These are phyloP conservation scores for Candida bentonensis DNA, from an alignment of 805 yeast genomes.

Conservation along the genomic window DNA sequence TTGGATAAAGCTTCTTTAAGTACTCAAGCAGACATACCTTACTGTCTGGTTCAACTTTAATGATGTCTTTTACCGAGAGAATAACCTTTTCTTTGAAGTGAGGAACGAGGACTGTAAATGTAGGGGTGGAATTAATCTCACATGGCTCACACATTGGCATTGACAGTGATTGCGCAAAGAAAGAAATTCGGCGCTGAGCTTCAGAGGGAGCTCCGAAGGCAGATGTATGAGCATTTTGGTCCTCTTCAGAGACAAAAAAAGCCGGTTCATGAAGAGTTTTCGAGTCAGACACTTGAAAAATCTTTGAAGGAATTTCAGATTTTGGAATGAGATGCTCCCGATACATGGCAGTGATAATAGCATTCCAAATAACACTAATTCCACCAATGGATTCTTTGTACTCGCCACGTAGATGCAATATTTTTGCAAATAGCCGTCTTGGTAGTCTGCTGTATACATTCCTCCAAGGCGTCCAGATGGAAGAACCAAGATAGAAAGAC, in stretches of 20 bases:
- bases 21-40: constrained; percentile 68
- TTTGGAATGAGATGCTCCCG: constrained; percentile 64
- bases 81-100: constrained; percentile 77
- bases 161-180: constrained; percentile 80
- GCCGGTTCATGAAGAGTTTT: constrained; percentile 50
- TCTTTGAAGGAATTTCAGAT: constrained; percentile 21
- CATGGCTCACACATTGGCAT: constrained; percentile 71
- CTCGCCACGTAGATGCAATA: constrained; percentile 38
- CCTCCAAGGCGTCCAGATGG: constrained; percentile 84
- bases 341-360: constrained; percentile 70
- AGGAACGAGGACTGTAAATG: constrained; percentile 73
- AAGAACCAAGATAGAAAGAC: constrained; percentile 61
- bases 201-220: constrained; percentile 52
- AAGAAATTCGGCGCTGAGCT: constrained; percentile 71
- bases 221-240: constrained; percentile 45
- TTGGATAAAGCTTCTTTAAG: constrained; percentile 52
- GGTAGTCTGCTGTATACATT: constrained; percentile 66
- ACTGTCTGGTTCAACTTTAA: constrained; percentile 48
- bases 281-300: constrained; percentile 25
- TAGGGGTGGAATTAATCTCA: constrained; percentile 57
- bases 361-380: constrained; percentile 48
- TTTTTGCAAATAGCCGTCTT: constrained; percentile 57
- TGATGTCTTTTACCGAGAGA: constrained; percentile 62
- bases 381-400: constrained; percentile 15
- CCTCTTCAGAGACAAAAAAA: constrained; percentile 74